These are phyloP conservation scores for Verticillium klebahnii DNA, from an alignment of 2,329 filamentous ascomycete species.

Conservation along the genomic window DNA sequence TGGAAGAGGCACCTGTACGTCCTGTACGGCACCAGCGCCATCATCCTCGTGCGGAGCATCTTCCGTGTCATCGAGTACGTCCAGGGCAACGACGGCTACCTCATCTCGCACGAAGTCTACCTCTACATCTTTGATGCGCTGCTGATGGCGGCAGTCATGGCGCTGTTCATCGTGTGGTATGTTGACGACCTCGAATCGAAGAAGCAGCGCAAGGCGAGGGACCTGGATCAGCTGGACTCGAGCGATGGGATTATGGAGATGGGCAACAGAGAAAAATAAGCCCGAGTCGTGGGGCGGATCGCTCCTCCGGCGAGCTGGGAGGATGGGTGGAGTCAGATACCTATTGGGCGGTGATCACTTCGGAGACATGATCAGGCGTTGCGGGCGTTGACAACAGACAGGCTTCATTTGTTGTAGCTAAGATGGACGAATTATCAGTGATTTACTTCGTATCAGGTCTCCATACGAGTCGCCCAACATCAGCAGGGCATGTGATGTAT, in stretches of 20 bases:
- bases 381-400: too few relatives aligned
- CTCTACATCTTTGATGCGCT: conserved; percentile 30
- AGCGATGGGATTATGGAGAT: conserved; percentile 1
- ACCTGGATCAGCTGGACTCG: not conserved
- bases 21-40: conserved; percentile 35
- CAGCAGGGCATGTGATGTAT: too few relatives aligned
- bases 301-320: not conserved
- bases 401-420: too few relatives aligned
- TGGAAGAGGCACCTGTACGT: conserved; percentile 20
- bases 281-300: too few relatives aligned
- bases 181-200: conserved; percentile 1
- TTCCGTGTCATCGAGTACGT: conserved; percentile 45
- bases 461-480: too few relatives aligned
- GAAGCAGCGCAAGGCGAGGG: not conserved
- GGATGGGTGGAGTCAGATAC: not conserved
- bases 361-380: too few relatives aligned
- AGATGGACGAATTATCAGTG: too few relatives aligned
- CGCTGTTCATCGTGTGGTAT: conserved; percentile 7
- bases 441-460: too few relatives aligned
- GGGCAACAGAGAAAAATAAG: not conserved
- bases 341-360: not conserved
- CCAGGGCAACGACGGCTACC: conserved; percentile 34
- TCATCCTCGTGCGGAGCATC: conserved; percentile 43
- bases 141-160: conserved; percentile 21
- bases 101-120: conserved; percentile 39